Conservation (phyloP, 257 asterid species). For the Apocynum venetum region DNA sequence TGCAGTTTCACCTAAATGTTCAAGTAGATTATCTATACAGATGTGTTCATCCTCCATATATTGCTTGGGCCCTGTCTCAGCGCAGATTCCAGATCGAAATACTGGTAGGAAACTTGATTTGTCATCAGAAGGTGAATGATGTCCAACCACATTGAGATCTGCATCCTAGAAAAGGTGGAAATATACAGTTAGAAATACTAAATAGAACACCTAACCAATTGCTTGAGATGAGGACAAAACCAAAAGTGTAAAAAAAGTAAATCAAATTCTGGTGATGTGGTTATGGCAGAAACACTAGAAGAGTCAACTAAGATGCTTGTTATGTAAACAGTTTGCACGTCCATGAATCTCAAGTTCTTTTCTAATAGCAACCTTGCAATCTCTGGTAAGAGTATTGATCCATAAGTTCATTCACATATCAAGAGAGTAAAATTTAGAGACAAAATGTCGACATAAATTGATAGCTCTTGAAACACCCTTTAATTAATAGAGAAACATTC, state of each 20-base stretch:
- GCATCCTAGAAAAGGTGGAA: constrained; percentile 41
- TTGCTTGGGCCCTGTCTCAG: constrained; percentile 89
- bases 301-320: background rate
- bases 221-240: background rate
- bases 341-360: background rate
- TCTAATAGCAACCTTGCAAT: background rate
- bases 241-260: background rate
- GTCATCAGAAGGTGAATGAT: constrained; percentile 46
- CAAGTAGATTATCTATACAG: constrained; percentile 71
- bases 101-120: constrained; percentile 57
- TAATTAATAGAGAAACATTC: background rate
- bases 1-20: constrained; percentile 44
- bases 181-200: constrained; percentile 12
- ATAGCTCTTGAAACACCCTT: no score
- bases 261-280: background rate
- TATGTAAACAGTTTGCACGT: background rate
- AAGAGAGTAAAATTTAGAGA: background rate
- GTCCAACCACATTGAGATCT: constrained; percentile 32
- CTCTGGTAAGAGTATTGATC: background rate
- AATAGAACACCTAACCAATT: background rate
- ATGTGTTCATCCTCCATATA: constrained; percentile 92
- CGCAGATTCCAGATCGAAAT: constrained; percentile 87
- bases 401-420: background rate
- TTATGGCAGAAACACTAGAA: background rate
- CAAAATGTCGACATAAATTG: no score